Evolutionary conservation across 257 asterid species (phyloP), one percentile per base, ranked within the genome.

Genomic region (Penstemon davidsonii): DNA sequence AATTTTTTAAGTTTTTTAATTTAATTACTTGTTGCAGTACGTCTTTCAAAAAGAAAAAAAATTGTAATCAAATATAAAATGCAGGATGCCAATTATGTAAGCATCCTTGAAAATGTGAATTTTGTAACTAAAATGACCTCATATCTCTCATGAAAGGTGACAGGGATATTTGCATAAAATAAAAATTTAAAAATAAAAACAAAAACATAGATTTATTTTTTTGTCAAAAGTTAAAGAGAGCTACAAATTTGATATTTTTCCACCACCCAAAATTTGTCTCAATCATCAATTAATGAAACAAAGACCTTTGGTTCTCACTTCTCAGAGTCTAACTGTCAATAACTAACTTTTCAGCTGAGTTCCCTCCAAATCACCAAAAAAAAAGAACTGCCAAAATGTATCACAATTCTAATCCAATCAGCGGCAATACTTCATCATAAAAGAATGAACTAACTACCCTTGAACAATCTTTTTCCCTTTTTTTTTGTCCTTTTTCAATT

Each of bases 341-440:
- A 71, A 76, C 78, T 12, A 78, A 78, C 72, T 68, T 47, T 18
- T 56, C 46, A 40, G 67, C 74, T 71, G 53, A 54, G 18, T 69
- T 66, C 71, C 78, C 74, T 74, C 80, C 80, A 70, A 53, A 73
- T 73, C 81, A 72, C 77, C 33, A 1, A 25, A 25, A 62, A 44
- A 70, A 64, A 15, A 52, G 38, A 15, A 40, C n/a, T 57, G 2
- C 64, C 11, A 54, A 50, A 41, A 1, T 55, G n/a, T 51, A 11
- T 66, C 60, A 52, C 47, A 43, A 8, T 53, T 45, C 55, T 19
- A 11, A 37, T 36, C 70, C 54, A 62, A 46, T 60, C 62, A 12
- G 2, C 67, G 47, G 50, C 63, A 38, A 46, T 45, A 10, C 10
- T 68, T 55, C 18, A 25, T 66, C 58, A 40, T 50, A 47, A 7